Conservation (phyloP, 768 basidiomycete species). For the Phlebiopsis flavidoalba region DNA sequence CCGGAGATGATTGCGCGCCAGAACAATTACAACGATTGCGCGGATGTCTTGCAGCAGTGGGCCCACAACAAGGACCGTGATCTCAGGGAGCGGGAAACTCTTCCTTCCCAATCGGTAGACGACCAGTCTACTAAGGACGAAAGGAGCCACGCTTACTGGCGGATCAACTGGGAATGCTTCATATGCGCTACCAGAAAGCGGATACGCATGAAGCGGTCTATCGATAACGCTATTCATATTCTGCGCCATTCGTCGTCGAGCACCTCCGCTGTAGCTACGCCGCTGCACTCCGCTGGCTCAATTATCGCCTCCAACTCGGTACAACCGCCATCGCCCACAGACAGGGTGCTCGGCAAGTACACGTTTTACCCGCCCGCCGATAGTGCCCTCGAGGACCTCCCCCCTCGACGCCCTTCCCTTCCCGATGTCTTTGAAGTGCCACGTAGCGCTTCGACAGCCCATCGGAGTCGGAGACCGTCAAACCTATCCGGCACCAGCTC, state of each 20-base stretch:
- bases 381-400: constrained; percentile 21
- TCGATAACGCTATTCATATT: constrained; percentile 63
- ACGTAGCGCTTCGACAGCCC: constrained; percentile 16
- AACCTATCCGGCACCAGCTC: constrained; percentile 23
- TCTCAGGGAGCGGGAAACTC: constrained; percentile 46
- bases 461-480: constrained; percentile 9
- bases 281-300: constrained; percentile 9
- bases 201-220: constrained; percentile 71
- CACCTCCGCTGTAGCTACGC: constrained; percentile 16
- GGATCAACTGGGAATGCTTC: constrained; percentile 9
- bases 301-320: constrained; percentile 1
- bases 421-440: constrained; percentile 41
- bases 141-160: constrained; percentile 7
- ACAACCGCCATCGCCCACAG: constrained; percentile 30
- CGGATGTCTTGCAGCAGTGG: constrained; percentile 68
- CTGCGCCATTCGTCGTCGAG: constrained; percentile 30
- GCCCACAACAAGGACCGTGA: constrained; percentile 56
- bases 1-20: constrained; percentile 79
- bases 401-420: constrained; percentile 59
- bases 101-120: constrained; percentile 10
- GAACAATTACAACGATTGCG: constrained; percentile 77
- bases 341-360: constrained; percentile 41
- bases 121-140: constrained; percentile 11
- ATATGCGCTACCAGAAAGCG: constrained; percentile 27
- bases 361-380: constrained; percentile 34